Conservation (phyloP, 2,329 filamentous ascomycete species). For the Colletotrichum cuscutae region DNA sequence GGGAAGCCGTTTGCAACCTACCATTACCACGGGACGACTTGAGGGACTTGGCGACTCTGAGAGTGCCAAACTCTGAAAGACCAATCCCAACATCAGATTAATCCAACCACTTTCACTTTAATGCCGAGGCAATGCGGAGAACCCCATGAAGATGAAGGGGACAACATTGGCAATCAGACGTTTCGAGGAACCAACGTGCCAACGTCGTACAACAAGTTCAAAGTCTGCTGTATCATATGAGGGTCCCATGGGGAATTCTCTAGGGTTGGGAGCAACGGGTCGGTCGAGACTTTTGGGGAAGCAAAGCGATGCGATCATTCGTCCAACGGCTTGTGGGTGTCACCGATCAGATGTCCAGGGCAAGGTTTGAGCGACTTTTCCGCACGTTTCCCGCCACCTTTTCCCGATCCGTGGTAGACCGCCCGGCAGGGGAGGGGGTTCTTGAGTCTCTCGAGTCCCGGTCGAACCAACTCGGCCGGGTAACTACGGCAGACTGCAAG, state of each 20-base stretch:
- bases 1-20: neutral
- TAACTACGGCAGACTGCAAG: too few relatives aligned
- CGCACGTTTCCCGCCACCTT: conserved; percentile 27
- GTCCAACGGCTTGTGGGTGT: conserved; percentile 17
- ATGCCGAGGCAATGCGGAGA: conserved; percentile 30
- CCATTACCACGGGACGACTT: neutral
- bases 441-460: neutral
- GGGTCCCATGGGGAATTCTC: conserved; percentile 32
- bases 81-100: conserved; percentile 18
- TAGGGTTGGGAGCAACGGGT: conserved; percentile 11
- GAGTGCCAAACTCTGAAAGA: neutral
- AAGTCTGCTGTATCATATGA: neutral
- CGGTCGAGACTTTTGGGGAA: conserved; percentile 33
- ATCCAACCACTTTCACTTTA: neutral
- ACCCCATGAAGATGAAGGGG: neutral
- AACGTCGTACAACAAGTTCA: neutral
- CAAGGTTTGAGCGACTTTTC: conserved; percentile 3
- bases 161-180: conserved; percentile 4
- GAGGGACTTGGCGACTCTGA: neutral
- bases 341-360: neutral
- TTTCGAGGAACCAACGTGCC: conserved; percentile 19
- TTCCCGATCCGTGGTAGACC: conserved; percentile 8
- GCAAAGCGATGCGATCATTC: conserved; percentile 22
- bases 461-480: conserved; percentile 15
- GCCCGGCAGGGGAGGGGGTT: conserved; percentile 2